Conservation (phyloP, 75 land plant genomes). For the Larix kaempferi region DNA sequence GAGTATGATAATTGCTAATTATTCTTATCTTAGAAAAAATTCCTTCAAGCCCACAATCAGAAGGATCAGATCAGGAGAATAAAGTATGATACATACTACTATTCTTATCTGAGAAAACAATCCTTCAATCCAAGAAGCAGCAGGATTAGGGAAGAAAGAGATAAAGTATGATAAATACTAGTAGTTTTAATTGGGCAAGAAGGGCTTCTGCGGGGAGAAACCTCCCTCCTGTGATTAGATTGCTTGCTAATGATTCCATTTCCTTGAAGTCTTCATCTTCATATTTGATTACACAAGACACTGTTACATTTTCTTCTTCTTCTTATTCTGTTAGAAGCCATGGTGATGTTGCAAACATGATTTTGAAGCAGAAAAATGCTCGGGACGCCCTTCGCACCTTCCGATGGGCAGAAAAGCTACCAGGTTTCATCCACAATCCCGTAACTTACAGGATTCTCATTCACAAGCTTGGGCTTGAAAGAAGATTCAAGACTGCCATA, state of each 20-base stretch:
- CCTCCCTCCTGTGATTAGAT: not conserved
- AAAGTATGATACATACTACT: too few species aligned
- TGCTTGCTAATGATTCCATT: not conserved
- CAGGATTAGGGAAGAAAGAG: not conserved
- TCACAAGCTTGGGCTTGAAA: slow-evolving; percentile 40
- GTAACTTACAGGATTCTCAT: slow-evolving; percentile 40
- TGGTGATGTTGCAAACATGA: slow-evolving; percentile 31
- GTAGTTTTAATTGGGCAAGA: not conserved
- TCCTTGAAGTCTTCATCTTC: not conserved
- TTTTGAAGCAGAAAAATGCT: slow-evolving; percentile 35
- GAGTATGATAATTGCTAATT: too few species aligned
- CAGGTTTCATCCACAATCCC: slow-evolving; percentile 32
- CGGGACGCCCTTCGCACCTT: slow-evolving; percentile 36
- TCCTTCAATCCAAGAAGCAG: not conserved
- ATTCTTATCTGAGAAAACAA: not conserved
- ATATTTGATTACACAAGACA: not conserved
- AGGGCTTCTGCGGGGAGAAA: not conserved
- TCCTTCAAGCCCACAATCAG: too few species aligned
- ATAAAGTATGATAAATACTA: not conserved
- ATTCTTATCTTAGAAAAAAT: too few species aligned
- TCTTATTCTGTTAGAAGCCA: slow-evolving; percentile 19
- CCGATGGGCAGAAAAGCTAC: slow-evolving; percentile 33
- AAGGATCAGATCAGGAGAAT: too few species aligned
- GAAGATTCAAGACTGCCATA: slow-evolving; percentile 29
- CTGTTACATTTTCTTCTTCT: slow-evolving; percentile 1